These are phyloP conservation scores for Lentinula sp. DNA, from an alignment of 768 basidiomycete species.

Conservation along the genomic window DNA sequence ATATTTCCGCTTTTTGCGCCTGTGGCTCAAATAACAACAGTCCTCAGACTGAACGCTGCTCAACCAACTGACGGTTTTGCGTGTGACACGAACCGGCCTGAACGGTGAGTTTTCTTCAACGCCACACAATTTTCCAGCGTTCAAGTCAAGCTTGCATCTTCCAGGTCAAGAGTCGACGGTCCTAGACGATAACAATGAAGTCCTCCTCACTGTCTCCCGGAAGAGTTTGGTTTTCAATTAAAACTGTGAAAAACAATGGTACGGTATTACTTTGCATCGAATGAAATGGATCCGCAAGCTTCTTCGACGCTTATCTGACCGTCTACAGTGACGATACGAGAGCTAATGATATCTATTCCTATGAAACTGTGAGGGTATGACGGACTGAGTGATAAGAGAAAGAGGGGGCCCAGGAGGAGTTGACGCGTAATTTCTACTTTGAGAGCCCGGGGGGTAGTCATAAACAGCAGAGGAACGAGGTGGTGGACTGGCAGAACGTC, in stretches of 20 bases:
- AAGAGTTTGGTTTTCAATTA: conserved; percentile 45
- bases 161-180: conserved; percentile 65
- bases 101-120: conserved; percentile 38
- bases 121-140: not conserved
- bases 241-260: conserved; percentile 27
- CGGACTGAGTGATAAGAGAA: not conserved
- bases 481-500: conserved; percentile 70
- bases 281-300: conserved; percentile 44
- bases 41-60: conserved; percentile 38
- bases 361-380: not conserved
- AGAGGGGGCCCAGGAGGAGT: conserved; percentile 5
- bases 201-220: conserved; percentile 24
- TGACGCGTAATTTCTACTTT: not conserved
- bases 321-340: conserved; percentile 57
- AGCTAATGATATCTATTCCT: conserved; percentile 60
- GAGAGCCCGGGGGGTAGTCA: conserved; percentile 35
- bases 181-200: conserved; percentile 71
- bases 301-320: conserved; percentile 73
- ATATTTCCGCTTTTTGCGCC: conserved; percentile 43
- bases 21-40: conserved; percentile 32
- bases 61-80: conserved; percentile 44
- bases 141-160: not conserved
- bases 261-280: not conserved
- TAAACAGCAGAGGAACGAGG: conserved; percentile 34
- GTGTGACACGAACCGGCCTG: conserved; percentile 53